These are phyloP conservation scores for Penicillium herquei DNA, from an alignment of 495 filamentous ascomycete species.

Conservation along the genomic window DNA sequence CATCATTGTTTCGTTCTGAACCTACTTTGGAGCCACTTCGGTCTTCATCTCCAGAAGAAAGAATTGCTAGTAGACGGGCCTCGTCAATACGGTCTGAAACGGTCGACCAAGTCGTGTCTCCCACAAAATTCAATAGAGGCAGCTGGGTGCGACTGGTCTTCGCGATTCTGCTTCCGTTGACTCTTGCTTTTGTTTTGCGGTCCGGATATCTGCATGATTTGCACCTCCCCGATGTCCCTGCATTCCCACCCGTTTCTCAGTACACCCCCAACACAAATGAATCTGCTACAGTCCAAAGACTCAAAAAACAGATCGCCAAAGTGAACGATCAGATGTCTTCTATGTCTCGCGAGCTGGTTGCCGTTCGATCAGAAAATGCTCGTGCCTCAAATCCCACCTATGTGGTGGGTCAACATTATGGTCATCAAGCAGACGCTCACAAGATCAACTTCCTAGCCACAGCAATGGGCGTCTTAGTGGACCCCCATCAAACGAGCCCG, in stretches of 20 bases:
- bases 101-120: not conserved
- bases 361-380: constrained; percentile 22
- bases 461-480: constrained; percentile 34
- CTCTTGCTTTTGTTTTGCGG: constrained; percentile 9
- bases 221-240: constrained; percentile 5
- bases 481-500: constrained; percentile 28
- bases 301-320: constrained; percentile 30
- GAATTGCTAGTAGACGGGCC: constrained; percentile 8
- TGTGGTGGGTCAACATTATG: not conserved
- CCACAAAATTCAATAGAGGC: not conserved
- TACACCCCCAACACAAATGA: constrained; percentile 23
- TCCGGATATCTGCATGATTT: constrained; percentile 8
- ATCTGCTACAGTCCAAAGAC: constrained; percentile 23
- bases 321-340: constrained; percentile 36
- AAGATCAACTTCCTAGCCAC: constrained; percentile 40
- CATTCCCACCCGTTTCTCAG: constrained; percentile 1
- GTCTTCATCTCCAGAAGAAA: constrained; percentile 2
- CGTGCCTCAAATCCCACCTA: constrained; percentile 20
- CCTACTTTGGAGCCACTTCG: not conserved
- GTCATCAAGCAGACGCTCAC: constrained; percentile 10
- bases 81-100: constrained; percentile 4
- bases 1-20: constrained; percentile 8
- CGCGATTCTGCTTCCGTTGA: constrained; percentile 13
- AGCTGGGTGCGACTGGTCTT: constrained; percentile 8
- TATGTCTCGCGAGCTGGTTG: constrained; percentile 33